Conservation (phyloP, 305 asterid genomes). For the Ilex paraguariensis region DNA sequence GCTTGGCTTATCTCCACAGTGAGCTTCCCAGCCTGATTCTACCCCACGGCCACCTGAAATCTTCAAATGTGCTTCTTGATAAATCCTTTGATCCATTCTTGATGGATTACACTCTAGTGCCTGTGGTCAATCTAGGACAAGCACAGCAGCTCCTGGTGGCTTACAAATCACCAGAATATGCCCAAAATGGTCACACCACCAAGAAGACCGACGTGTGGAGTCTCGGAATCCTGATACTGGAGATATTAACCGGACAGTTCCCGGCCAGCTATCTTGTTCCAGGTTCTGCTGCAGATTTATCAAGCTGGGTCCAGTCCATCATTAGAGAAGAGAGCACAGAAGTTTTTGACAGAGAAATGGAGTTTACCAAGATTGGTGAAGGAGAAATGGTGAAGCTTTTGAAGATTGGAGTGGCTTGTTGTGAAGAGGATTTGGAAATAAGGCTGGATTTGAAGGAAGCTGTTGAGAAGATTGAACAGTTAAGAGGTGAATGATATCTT, state of each 20-base stretch:
- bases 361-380: constrained; percentile 10
- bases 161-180: constrained; percentile 66
- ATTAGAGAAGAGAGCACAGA: constrained; percentile 16
- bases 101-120: constrained; percentile 73
- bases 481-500: constrained; percentile 16
- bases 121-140: constrained; percentile 56
- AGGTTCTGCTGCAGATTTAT: constrained; percentile 28
- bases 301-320: constrained; percentile 46
- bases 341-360: constrained; percentile 51
- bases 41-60: constrained; percentile 72
- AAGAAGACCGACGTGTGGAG: constrained; percentile 89
- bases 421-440: constrained; percentile 55
- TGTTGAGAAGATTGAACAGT: constrained; percentile 30
- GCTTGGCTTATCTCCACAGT: constrained; percentile 48
- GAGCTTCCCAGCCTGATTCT: constrained; percentile 58
- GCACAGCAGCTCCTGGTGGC: constrained; percentile 59
- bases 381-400: constrained; percentile 57
- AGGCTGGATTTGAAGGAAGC: constrained; percentile 74
- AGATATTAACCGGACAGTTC: constrained; percentile 54
- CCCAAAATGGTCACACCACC: constrained; percentile 31
- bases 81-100: constrained; percentile 45
- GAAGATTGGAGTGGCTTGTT: constrained; percentile 62
- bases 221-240: constrained; percentile 67
- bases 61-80: constrained; percentile 71
- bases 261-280: constrained; percentile 39